phyloP scores from a whole-genome alignment of 2,329 filamentous ascomycete genomes.

The Calycina marina region DNA sequence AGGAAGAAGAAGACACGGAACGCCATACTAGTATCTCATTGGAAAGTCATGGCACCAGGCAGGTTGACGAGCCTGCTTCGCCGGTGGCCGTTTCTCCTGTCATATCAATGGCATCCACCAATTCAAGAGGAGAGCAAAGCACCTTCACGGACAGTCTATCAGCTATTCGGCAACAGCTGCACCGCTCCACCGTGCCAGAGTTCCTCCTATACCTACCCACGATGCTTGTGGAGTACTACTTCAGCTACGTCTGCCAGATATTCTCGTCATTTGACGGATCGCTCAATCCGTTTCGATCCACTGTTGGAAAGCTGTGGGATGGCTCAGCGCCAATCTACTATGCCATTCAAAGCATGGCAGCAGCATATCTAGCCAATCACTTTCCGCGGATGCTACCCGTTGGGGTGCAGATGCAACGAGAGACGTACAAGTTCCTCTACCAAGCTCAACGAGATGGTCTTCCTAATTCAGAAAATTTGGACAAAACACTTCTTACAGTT shows the following conservation, averaged over 20 bases:
- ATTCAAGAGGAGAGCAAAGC: conserved; percentile 4
- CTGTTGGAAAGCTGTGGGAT: conserved; percentile 40
- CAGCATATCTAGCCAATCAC: conserved; percentile 42
- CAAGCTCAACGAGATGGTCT: conserved; percentile 37
- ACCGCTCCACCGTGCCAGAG: conserved; percentile 15
- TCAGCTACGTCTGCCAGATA: conserved; percentile 43
- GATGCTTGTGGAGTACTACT: conserved; percentile 47
- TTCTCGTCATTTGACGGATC: conserved; percentile 51
- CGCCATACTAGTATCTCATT: not conserved
- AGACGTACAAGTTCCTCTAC: conserved; percentile 17
- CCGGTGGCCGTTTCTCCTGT: not conserved
- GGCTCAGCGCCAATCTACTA: conserved; percentile 43
- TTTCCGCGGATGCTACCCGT: conserved; percentile 36
- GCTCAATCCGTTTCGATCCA: conserved; percentile 45
- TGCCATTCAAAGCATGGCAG: conserved; percentile 49
- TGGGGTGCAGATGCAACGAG: conserved; percentile 33
- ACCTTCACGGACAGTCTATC: conserved; percentile 14
- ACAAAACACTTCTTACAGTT: conserved; percentile 40
- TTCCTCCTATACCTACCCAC: conserved; percentile 27
- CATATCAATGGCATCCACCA: not conserved
- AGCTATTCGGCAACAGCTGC: conserved; percentile 17
- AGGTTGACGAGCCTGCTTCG: not conserved
- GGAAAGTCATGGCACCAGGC: not conserved
- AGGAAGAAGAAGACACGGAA: not conserved
- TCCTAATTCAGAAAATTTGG: conserved; percentile 31